Conservation (phyloP, 306 rosid genomes). For the Cucurbita argyrosperma region DNA sequence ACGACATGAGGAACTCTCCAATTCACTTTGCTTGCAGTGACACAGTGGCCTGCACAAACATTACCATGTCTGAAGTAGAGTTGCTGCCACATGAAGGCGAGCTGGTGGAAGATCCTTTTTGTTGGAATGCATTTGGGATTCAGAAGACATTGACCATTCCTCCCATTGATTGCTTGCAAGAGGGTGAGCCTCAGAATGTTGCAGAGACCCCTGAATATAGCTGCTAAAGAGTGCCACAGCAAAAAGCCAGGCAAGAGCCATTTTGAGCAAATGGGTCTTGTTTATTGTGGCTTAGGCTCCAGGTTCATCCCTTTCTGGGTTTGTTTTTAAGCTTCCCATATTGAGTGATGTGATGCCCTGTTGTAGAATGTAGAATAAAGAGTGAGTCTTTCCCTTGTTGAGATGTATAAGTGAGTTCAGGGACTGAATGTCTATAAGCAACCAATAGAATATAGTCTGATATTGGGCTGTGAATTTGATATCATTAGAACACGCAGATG, state of each 20-base stretch:
- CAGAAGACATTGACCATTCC: slow-evolving; percentile 74
- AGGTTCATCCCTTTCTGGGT: slow-evolving; percentile 22
- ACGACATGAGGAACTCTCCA: slow-evolving; percentile 73
- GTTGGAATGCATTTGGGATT: slow-evolving; percentile 90
- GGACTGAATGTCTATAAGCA: background rate
- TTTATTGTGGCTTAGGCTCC: background rate
- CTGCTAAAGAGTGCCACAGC: slow-evolving; percentile 17
- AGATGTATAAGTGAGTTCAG: background rate
- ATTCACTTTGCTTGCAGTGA: slow-evolving; percentile 96
- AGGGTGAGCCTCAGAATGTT: slow-evolving; percentile 41
- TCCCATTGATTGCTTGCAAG: slow-evolving; percentile 70
- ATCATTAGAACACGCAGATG: background rate
- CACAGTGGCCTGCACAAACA: slow-evolving; percentile 69
- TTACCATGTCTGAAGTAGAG: slow-evolving; percentile 74
- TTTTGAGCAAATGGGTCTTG: background rate
- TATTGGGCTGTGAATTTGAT: background rate
- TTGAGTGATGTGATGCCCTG: slow-evolving; percentile 14
- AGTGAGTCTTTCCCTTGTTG: no score
- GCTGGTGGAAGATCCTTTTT: slow-evolving; percentile 69
- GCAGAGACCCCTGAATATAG: slow-evolving; percentile 29
- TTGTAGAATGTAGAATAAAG: background rate
- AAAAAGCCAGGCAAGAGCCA: background rate
- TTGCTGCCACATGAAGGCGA: slow-evolving; percentile 64
- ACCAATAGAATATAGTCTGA: background rate
- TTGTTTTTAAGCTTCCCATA: slow-evolving; percentile 3